Evolutionary conservation across 306 rosid genomes (phyloP).

Genomic region (Amphicarpaea edgeworthii): DNA sequence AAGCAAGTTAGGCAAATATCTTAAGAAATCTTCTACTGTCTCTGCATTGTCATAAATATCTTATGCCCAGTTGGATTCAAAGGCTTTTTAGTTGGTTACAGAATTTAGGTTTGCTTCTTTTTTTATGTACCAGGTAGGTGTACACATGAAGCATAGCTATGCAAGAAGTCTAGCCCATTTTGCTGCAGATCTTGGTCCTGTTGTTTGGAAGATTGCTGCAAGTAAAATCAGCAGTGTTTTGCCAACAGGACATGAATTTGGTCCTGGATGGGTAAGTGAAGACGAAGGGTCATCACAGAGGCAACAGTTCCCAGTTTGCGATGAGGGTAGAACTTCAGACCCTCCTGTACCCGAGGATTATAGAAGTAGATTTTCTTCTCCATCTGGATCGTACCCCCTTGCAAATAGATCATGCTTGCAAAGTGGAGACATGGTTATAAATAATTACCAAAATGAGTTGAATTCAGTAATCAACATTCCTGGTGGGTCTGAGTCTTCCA

Average conservation of each 20-base stretch:
- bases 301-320: conserved; percentile 47
- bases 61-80: conserved; percentile 2
- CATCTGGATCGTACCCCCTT: conserved; percentile 53
- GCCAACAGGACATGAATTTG: conserved; percentile 67
- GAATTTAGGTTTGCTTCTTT: conserved; percentile 8
- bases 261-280: conserved; percentile 74
- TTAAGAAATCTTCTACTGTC: conserved; percentile 12
- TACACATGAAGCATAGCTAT: conserved; percentile 72
- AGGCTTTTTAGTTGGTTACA: conserved; percentile 17
- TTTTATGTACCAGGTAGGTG: conserved; percentile 69
- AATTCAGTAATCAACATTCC: conserved; percentile 46
- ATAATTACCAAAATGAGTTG: conserved; percentile 55
- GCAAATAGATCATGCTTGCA: conserved; percentile 53
- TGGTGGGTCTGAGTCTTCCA: conserved; percentile 48
- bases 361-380: conserved; percentile 52
- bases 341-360: conserved; percentile 46
- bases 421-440: conserved; percentile 55
- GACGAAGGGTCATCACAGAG: conserved; percentile 50
- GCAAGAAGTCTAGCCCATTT: conserved; percentile 85
- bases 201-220: conserved; percentile 84
- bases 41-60: background rate
- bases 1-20: conserved; percentile 26
- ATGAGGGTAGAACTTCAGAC: conserved; percentile 51
- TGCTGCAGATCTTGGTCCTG: conserved; percentile 87
- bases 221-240: conserved; percentile 70